These are phyloP conservation scores for Pseudoturritis turrita DNA, from an alignment of 345 rosid genomes.

Conservation along the genomic window DNA sequence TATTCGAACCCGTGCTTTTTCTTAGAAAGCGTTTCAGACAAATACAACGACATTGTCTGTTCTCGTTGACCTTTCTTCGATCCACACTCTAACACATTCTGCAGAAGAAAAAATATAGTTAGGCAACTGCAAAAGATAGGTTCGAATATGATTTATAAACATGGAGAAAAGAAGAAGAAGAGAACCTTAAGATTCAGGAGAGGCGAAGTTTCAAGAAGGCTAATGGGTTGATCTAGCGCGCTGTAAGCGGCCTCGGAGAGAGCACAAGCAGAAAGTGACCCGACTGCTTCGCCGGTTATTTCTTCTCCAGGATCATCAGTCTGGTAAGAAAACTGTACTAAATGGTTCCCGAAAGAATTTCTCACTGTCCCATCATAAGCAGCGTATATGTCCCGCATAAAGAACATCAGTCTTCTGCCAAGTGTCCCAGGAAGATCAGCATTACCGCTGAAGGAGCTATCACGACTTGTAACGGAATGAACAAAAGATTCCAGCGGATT, in stretches of 20 bases:
- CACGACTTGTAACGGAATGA: constrained; percentile 80
- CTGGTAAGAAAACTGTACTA: constrained; percentile 68
- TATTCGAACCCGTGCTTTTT: constrained; percentile 82
- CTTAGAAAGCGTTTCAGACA: constrained; percentile 69
- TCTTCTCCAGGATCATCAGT: constrained; percentile 29
- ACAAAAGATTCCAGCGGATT: constrained; percentile 81
- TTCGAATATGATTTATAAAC: background rate
- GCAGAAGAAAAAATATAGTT: background rate
- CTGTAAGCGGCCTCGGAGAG: constrained; percentile 93
- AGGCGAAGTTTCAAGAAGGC: constrained; percentile 53
- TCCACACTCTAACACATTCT: constrained; percentile 91
- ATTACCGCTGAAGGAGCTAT: constrained; percentile 83
- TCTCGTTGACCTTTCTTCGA: constrained; percentile 49
- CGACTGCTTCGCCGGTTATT: constrained; percentile 68
- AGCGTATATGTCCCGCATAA: constrained; percentile 68
- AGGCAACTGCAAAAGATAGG: background rate
- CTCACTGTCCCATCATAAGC: constrained; percentile 93
- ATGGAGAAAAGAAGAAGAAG: constrained; percentile 19
- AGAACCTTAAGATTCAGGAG: constrained; percentile 36
- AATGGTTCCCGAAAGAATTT: constrained; percentile 68
- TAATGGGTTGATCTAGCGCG: constrained; percentile 89
- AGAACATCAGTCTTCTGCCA: constrained; percentile 74
- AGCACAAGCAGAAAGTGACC: constrained; percentile 81
- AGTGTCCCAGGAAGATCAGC: constrained; percentile 96
- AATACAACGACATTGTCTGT: constrained; percentile 61